These are phyloP conservation scores for Lactarius sanguifluus DNA, from an alignment of 768 basidiomycete genomes.

Conservation along the genomic window DNA sequence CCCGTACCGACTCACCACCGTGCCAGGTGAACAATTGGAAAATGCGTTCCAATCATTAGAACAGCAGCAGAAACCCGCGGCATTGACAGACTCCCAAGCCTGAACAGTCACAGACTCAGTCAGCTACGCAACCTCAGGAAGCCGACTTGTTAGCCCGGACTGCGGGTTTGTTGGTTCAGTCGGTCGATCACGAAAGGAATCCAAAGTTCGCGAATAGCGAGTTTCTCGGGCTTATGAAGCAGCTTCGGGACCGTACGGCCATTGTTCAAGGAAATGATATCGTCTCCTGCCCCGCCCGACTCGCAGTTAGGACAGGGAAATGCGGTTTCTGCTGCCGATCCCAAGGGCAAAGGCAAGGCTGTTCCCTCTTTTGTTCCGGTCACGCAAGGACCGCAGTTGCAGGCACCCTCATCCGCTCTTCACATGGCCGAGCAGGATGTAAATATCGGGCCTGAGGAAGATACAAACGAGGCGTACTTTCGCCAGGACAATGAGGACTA, in stretches of 20 bases:
- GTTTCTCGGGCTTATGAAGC: conserved; percentile 84
- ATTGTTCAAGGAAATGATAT: conserved; percentile 78
- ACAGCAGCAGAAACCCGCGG: conserved; percentile 18
- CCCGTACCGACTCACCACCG: conserved; percentile 29
- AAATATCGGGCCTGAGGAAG: conserved; percentile 29
- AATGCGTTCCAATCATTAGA: conserved; percentile 46
- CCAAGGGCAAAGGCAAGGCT: conserved; percentile 71
- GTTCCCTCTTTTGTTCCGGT: conserved; percentile 6
- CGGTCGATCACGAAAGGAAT: conserved; percentile 73
- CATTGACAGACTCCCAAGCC: conserved; percentile 9
- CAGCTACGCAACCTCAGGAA: conserved; percentile 36
- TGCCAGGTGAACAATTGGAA: conserved; percentile 40
- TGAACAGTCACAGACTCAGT: conserved; percentile 14
- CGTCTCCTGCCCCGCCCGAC: conserved; percentile 46
- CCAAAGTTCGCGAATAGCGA: conserved; percentile 83
- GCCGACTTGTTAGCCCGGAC: conserved; percentile 77
- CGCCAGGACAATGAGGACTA: conserved; percentile 70
- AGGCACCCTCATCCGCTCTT: not conserved
- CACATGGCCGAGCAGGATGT: conserved; percentile 1
- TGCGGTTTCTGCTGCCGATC: conserved; percentile 37
- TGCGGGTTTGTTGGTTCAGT: conserved; percentile 73
- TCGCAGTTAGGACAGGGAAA: conserved; percentile 29
- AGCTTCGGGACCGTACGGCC: conserved; percentile 76
- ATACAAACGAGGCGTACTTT: conserved; percentile 67
- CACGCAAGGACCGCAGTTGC: conserved; percentile 7